These are phyloP conservation scores for Dothidotthia symphoricarpi DNA, from an alignment of 2,329 filamentous ascomycete genomes.

Conservation along the genomic window DNA sequence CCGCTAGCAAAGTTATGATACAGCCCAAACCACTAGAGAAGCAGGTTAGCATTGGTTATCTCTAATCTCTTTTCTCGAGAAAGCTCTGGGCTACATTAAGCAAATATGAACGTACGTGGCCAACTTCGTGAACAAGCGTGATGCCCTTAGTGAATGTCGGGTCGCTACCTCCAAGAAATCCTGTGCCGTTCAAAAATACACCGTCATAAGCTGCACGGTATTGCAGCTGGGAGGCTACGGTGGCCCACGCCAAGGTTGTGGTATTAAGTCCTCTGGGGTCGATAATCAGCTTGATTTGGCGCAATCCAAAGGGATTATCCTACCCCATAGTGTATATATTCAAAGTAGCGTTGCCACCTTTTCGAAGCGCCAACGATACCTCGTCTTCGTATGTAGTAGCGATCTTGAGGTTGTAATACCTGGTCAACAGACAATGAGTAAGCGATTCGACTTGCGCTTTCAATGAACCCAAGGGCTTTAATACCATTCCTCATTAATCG, in stretches of 20 bases:
- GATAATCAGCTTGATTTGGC: too few species aligned
- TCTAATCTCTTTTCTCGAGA: background rate
- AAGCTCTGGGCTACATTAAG: background rate
- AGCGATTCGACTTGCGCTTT: too few species aligned
- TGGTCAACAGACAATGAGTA: too few species aligned
- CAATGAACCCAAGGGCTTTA: too few species aligned
- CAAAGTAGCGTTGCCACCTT: slow-evolving; percentile 3
- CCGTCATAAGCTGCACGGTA: background rate
- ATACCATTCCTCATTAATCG: slow-evolving; percentile 1
- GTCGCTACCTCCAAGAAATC: slow-evolving; percentile 1
- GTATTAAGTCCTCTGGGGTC: background rate
- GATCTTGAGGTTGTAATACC: background rate
- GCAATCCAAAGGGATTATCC: background rate
- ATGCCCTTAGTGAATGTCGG: background rate
- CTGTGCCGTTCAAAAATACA: slow-evolving; percentile 2
- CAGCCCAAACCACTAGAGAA: slow-evolving; percentile 4
- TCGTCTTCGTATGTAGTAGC: background rate
- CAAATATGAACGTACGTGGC: slow-evolving; percentile 1
- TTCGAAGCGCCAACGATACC: slow-evolving; percentile 2
- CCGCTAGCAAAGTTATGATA: slow-evolving; percentile 2
- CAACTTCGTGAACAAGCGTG: slow-evolving; percentile 2
- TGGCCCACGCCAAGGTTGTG: slow-evolving; percentile 1
- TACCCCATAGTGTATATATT: slow-evolving; percentile 5
- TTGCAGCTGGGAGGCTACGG: background rate
- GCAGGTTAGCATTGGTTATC: background rate